Base-by-base conservation (phyloP, 176 grass and related monocot genomes). In the Dactylis glomerata region DNA sequence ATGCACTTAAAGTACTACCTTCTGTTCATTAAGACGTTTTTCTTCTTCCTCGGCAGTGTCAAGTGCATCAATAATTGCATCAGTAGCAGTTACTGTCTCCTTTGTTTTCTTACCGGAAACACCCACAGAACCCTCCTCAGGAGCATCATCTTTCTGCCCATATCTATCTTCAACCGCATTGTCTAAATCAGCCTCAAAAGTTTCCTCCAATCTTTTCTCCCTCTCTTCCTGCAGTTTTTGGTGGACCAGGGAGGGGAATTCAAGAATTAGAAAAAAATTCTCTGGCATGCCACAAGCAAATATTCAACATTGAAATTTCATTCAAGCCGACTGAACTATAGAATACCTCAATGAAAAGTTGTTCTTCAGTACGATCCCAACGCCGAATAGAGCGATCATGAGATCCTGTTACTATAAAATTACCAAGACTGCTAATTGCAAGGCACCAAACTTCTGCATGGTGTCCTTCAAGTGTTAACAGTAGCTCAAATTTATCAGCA, bases 331-430 rank as follows among this genome's bases (percentile, higher is more conserved):
- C 14, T 45, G 13, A 57, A 89, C 19, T 3, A 86, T 0, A 30
- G 3, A 68, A 78, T 87, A 90, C 91, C 93, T 98, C 96, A 52
- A 98, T 89, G 81, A 95, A 98, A 64, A 98, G 85, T 49, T 91
- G 96, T 77, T 98, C 96, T 79, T 98, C 91, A n/a, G 89, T 98
- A 80, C 96, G 91, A 85, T 98, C 96, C 96, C 96, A 98, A 24
- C 89, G 89, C 15, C 96, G 77, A 70, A 98, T 95, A 40, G 93
- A 98, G 36, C 96, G 96, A 86, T 98, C 96, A 79, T 98, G 93
- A 16, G 96, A 98, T 75, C 91, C 91, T 75, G 93, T 98, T 56
- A 95, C 86, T 59, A 98, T 81, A 75, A 98, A 98, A 90, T 95
- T 91, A 90, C 96, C 93, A 71, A 78, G 93, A 77, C 80, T 95